Evolutionary conservation across 768 basidiomycete genomes (phyloP).

Genomic region (Boletus patriciae): DNA sequence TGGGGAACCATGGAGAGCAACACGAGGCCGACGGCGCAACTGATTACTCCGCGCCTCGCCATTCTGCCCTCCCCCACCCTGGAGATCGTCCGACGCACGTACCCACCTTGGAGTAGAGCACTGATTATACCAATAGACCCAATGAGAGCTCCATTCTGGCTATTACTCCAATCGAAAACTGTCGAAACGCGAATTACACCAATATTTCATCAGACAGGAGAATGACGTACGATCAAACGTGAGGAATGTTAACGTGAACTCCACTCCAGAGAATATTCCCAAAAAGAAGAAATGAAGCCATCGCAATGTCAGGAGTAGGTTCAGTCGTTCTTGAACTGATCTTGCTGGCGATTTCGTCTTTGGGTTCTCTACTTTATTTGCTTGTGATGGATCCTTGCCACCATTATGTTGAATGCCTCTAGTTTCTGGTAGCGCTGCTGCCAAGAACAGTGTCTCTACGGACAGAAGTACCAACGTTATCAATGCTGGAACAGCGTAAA

Average conservation of each 20-base stretch:
- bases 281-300: conserved; percentile 83
- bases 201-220: background rate
- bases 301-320: conserved; percentile 58
- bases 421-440: conserved; percentile 81
- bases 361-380: conserved; percentile 16
- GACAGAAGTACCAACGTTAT: conserved; percentile 77
- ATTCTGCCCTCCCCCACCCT: conserved; percentile 79
- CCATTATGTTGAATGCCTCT: conserved; percentile 43
- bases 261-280: conserved; percentile 89
- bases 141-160: conserved; percentile 82
- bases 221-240: conserved; percentile 76
- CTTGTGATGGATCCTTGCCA: conserved; percentile 21
- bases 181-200: conserved; percentile 4
- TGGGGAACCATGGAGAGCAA: conserved; percentile 72
- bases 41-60: conserved; percentile 75
- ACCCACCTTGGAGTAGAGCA: conserved; percentile 89
- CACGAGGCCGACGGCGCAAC: conserved; percentile 68
- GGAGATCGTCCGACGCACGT: conserved; percentile 79
- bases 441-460: conserved; percentile 78
- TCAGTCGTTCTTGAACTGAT: conserved; percentile 50
- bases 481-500: conserved; percentile 88
- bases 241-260: conserved; percentile 95
- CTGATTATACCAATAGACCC: conserved; percentile 88
- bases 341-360: conserved; percentile 14
- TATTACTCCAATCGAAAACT: conserved; percentile 91